Evolutionary conservation across 2,329 filamentous ascomycete genomes (phyloP).

Genomic region (Blastomyces gilchristii): DNA sequence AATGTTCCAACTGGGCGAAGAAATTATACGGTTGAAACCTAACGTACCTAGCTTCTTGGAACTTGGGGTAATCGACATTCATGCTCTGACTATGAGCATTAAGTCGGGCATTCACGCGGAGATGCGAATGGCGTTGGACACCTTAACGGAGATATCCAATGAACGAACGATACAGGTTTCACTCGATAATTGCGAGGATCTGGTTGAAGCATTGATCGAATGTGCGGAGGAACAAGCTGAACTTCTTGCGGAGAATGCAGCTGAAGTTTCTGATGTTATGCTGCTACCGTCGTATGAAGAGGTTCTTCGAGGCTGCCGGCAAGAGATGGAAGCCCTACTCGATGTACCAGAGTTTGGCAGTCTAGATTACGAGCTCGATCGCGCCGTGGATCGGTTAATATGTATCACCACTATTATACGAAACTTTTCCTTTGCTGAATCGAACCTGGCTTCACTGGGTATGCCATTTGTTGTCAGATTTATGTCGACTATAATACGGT

Average conservation of each 20-base stretch:
- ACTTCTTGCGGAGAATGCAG: conserved; percentile 69
- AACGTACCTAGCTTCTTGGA: conserved; percentile 65
- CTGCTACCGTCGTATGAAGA: conserved; percentile 80
- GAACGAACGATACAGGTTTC: conserved; percentile 54
- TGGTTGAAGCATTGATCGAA: conserved; percentile 79
- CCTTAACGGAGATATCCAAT: conserved; percentile 61
- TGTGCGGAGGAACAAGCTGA: conserved; percentile 86
- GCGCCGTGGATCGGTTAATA: conserved; percentile 75
- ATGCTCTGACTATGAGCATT: conserved; percentile 77
- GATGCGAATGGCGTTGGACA: conserved; percentile 81
- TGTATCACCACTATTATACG: conserved; percentile 87
- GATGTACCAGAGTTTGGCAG: conserved; percentile 66
- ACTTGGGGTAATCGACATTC: conserved; percentile 82
- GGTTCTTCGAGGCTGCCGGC: conserved; percentile 63
- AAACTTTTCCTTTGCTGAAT: conserved; percentile 77
- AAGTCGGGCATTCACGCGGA: conserved; percentile 85
- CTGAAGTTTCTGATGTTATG: conserved; percentile 78
- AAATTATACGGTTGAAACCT: conserved; percentile 59
- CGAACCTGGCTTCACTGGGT: conserved; percentile 65
- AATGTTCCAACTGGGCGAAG: conserved; percentile 52
- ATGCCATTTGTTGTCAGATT: conserved; percentile 72
- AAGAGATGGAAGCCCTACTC: conserved; percentile 61
- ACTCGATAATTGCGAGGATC: conserved; percentile 68
- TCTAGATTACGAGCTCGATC: conserved; percentile 68
- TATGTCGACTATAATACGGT: conserved; percentile 69